Evolutionary conservation across 2,329 filamentous ascomycete species (phyloP).

Genomic region (Atkinsonella hypoxylon): DNA sequence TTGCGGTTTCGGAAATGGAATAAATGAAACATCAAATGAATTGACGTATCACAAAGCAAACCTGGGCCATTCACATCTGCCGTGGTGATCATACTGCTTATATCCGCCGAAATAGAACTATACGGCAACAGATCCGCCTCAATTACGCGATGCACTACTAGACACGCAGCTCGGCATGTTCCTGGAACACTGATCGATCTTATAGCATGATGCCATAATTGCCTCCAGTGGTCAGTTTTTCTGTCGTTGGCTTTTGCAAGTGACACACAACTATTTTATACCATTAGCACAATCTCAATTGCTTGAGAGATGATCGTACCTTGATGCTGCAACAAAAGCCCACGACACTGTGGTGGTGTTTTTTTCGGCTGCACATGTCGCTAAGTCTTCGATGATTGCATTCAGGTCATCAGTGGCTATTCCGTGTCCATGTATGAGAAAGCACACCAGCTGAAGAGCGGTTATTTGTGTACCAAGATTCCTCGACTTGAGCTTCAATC

Average conservation of each 20-base stretch:
- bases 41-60: constrained; percentile 64
- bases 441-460: constrained; percentile 45
- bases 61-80: constrained; percentile 75
- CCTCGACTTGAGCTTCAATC: constrained; percentile 33
- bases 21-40: constrained; percentile 59
- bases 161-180: constrained; percentile 66
- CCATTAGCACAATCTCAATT: constrained; percentile 10
- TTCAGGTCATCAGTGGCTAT: constrained; percentile 39
- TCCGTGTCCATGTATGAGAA: constrained; percentile 36
- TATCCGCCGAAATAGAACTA: constrained; percentile 52
- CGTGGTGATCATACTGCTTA: constrained; percentile 61
- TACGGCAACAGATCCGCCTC: constrained; percentile 54
- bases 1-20: constrained; percentile 54
- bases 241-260: constrained; percentile 21
- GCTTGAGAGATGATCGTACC: constrained; percentile 35
- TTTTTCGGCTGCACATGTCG: constrained; percentile 55
- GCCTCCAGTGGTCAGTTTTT: constrained; percentile 45
- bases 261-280: constrained; percentile 19
- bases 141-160: constrained; percentile 58
- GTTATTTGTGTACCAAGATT: constrained; percentile 34
- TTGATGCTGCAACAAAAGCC: constrained; percentile 73
- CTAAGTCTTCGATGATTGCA: constrained; percentile 45
- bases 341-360: constrained; percentile 57
- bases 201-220: constrained; percentile 63
- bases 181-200: constrained; percentile 58